phyloP scores from a whole-genome alignment of 2,329 filamentous ascomycete species.

The Fusarium sp. region DNA sequence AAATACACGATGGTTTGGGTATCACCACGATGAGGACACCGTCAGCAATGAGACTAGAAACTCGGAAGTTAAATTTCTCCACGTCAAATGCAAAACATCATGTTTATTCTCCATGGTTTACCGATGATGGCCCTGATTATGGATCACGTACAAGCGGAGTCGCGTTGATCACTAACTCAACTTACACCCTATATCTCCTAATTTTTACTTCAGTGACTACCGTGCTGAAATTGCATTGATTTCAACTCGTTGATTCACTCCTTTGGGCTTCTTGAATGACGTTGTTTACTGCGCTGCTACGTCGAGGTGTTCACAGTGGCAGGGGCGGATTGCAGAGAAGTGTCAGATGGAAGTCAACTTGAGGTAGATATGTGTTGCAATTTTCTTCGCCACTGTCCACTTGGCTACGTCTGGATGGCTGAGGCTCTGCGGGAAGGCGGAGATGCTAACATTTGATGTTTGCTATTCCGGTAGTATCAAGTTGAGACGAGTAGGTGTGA shows the following conservation, averaged over 20 bases:
- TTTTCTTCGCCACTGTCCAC: conserved; percentile 30
- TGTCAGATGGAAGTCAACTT: background rate
- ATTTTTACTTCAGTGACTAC: background rate
- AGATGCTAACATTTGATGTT: conserved; percentile 5
- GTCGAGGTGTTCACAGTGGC: background rate
- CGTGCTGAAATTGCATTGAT: background rate
- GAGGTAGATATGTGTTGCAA: background rate
- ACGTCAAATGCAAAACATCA: conserved; percentile 33
- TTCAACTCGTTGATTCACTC: background rate
- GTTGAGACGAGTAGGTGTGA: conserved; percentile 26
- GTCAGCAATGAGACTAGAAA: conserved; percentile 7
- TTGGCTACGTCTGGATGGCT: conserved; percentile 33
- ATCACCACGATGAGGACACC: conserved; percentile 15
- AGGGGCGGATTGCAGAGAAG: background rate
- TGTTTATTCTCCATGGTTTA: conserved; percentile 12
- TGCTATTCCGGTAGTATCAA: conserved; percentile 30
- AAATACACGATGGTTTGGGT: conserved; percentile 1
- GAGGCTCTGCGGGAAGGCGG: conserved; percentile 38
- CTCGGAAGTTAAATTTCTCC: conserved; percentile 15
- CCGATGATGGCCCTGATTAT: conserved; percentile 19
- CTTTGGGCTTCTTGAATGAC: background rate
- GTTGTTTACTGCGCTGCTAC: background rate
- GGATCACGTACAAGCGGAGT: conserved; percentile 24
- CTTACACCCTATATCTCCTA: background rate
- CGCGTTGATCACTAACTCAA: conserved; percentile 2